Percentiles rank a stretch among this genome's conserved stretches.
Conservation (phyloP, 345 rosid species). For the Euphorbia pulcherrima region DNA sequence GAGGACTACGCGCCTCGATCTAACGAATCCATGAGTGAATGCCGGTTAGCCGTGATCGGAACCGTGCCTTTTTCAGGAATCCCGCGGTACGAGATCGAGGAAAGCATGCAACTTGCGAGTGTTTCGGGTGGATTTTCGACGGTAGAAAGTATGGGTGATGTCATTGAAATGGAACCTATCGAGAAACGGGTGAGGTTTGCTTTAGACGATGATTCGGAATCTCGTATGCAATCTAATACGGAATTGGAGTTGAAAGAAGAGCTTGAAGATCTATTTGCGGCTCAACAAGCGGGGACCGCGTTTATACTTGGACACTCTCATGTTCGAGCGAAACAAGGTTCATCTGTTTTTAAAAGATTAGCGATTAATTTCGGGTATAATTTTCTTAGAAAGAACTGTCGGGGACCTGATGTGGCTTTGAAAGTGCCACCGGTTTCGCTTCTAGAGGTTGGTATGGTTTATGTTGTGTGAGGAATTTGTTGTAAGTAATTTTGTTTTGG, state of each 20-base stretch:
- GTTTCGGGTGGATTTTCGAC: slow-evolving; percentile 66
- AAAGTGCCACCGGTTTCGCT: slow-evolving; percentile 86
- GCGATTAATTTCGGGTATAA: slow-evolving; percentile 80
- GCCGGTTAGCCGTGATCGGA: slow-evolving; percentile 73
- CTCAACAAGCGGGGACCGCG: slow-evolving; percentile 79
- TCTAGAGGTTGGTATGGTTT: slow-evolving; percentile 96
- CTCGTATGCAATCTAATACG: slow-evolving; percentile 23
- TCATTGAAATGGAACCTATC: slow-evolving; percentile 62
- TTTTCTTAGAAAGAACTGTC: slow-evolving; percentile 82
- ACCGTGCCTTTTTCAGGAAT: slow-evolving; percentile 34
- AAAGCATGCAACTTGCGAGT: slow-evolving; percentile 58
- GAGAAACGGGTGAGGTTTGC: slow-evolving; percentile 72
- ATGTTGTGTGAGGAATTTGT: slow-evolving; percentile 42
- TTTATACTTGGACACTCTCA: slow-evolving; percentile 92
- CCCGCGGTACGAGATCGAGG: slow-evolving; percentile 59
- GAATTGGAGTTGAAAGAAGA: slow-evolving; percentile 60
- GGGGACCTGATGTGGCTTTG: slow-evolving; percentile 87
- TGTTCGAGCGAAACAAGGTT: slow-evolving; percentile 89
- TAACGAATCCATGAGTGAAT: slow-evolving; percentile 56
- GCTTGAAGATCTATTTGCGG: slow-evolving; percentile 62
- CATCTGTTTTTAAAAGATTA: slow-evolving; percentile 65
- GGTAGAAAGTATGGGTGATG: slow-evolving; percentile 58
- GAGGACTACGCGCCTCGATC: slow-evolving; percentile 26
- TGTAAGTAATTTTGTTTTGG: neutral
- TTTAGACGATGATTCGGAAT: slow-evolving; percentile 42